A percentile compares a stretch with the other conserved stretches of the same genome.
These are phyloP conservation scores for Tetrahymena malaccensis DNA, from an alignment of 73 alveolate genomes.

Conservation along the genomic window DNA sequence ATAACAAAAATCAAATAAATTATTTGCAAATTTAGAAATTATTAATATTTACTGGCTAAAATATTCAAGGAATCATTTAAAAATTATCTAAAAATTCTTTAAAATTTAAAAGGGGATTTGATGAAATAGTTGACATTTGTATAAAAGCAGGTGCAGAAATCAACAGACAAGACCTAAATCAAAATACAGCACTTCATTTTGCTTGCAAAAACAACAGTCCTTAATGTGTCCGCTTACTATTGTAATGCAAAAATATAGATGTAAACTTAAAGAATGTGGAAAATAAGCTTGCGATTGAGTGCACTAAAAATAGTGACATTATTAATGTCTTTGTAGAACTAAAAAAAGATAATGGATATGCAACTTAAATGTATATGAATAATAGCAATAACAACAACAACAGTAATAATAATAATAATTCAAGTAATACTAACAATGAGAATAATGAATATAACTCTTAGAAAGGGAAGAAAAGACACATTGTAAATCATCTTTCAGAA, in stretches of 20 bases:
- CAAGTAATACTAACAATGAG: neutral
- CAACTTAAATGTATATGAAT: neutral
- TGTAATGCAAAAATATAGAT: neutral
- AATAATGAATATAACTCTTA: neutral
- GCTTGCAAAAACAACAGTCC: neutral
- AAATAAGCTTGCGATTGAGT: neutral
- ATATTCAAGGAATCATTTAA: no score
- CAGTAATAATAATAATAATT: neutral
- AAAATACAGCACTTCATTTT: neutral
- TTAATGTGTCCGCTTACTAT: neutral
- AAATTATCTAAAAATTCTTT: no score
- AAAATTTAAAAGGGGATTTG: neutral
- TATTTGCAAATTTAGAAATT: no score
- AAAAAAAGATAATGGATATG: neutral
- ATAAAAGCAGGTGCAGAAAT: neutral
- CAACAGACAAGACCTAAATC: neutral
- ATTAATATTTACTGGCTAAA: no score
- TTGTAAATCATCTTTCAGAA: neutral
- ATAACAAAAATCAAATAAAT: no score
- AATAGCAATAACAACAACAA: neutral
- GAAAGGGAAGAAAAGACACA: neutral
- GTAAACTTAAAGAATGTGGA: neutral
- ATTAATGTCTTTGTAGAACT: neutral
- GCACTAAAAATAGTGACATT: neutral
- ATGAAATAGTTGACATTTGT: neutral